Base-by-base conservation (phyloP, 2,329 filamentous ascomycete species). In the Colletotrichum abscissum region DNA sequence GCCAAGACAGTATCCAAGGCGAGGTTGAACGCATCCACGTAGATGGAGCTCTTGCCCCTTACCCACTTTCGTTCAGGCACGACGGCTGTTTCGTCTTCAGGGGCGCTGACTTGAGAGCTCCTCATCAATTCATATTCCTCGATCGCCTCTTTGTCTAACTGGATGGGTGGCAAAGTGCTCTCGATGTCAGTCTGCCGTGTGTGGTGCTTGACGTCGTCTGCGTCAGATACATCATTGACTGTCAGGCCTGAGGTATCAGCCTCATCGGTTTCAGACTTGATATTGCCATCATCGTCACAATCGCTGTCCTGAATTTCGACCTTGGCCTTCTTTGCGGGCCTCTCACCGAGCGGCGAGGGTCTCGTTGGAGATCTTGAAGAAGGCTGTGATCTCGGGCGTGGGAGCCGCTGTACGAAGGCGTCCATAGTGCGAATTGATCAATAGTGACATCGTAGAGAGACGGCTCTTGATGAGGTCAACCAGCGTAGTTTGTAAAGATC, bases 11-110 rank as follows among this genome's bases (percentile, higher is more conserved):
- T 98, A 72, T 96, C 92, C 62, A 99, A 85, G 2, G 96, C 95
- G 16, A 98, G 86, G 79, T 98, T 98, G 86, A 99, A 99, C 0
- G 97, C 97, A 83, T 99, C 97, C 22, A 98, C 95, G 78, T 99
- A 99, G 68, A 99, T 94, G 1, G 95, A 98, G 78, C 92, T 97
- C 80, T 91, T 92, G 0, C 95, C 94, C 78, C 88, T 91, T 5
- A 91, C 83, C 94, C 94, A 98, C 73, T 73, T 62, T 5, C 80
- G 76, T 5, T 74, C 57, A n/a, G 60, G 16, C 11, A 9, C 49
- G n/a, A 35, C 33, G 11, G 52, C 33, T n/a, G 24, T 22, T 12
- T 88, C 63, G 86, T 86, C 81, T 19, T 80, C 78, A n/a, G 79
- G 78, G 2, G 77, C 76, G 58, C 80, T 78, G 4, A 73, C 69